Percentiles rank a stretch among this genome's conserved stretches.
Evolutionary conservation across 2,329 filamentous ascomycete species (phyloP).

Genomic region (Colletotrichum abscissum): DNA sequence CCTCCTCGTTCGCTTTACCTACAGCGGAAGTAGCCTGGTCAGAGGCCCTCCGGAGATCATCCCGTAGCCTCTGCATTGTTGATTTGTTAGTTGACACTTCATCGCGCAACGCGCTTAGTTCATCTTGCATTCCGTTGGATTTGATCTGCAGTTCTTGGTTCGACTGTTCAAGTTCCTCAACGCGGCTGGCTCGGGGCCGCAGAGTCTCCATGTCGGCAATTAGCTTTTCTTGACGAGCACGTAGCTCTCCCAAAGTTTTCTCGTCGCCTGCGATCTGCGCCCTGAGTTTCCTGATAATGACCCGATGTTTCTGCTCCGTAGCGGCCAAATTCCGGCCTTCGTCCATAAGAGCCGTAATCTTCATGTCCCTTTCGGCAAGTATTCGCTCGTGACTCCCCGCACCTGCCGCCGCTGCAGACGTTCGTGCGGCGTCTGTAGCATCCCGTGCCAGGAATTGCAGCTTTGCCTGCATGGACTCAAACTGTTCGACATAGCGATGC

Average conservation of each 20-base stretch:
- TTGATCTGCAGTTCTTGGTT: constrained; percentile 44
- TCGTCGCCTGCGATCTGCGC: constrained; percentile 74
- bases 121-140: constrained; percentile 43
- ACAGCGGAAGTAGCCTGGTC: constrained; percentile 76
- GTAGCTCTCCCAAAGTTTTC: constrained; percentile 70
- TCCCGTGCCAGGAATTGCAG: constrained; percentile 88
- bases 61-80: constrained; percentile 75
- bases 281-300: constrained; percentile 84
- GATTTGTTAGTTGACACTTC: constrained; percentile 73
- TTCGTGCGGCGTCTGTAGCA: constrained; percentile 79
- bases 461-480: constrained; percentile 92
- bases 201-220: constrained; percentile 60
- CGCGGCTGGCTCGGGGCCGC: constrained; percentile 59
- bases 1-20: constrained; percentile 73
- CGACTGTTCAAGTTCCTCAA: constrained; percentile 66
- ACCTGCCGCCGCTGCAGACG: constrained; percentile 70
- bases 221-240: constrained; percentile 68
- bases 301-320: constrained; percentile 85
- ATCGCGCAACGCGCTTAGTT: constrained; percentile 68
- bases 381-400: constrained; percentile 79
- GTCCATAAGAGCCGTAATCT: constrained; percentile 89
- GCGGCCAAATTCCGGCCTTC: constrained; percentile 91
- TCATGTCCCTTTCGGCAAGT: constrained; percentile 88
- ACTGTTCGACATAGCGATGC: constrained; percentile 85
- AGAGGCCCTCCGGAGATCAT: constrained; percentile 75